A percentile compares a stretch with the other conserved stretches of the same genome.
phyloP scores from a whole-genome alignment of 2,329 filamentous ascomycete genomes.

The Dactylellina sp. region DNA sequence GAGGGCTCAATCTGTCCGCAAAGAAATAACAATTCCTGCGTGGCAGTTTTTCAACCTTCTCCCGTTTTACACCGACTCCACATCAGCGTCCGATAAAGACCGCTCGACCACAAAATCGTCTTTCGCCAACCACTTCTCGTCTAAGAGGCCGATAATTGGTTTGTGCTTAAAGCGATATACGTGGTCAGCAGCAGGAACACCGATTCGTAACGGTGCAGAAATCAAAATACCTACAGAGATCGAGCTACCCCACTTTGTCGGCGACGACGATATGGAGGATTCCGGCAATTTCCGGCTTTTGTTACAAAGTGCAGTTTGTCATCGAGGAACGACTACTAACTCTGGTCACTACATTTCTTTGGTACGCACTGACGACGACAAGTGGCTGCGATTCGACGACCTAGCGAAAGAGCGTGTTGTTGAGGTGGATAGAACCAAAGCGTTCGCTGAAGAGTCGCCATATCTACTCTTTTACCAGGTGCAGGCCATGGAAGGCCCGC shows the following conservation, averaged over 20 bases:
- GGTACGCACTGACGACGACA: constrained; percentile 78
- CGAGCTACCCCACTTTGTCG: constrained; percentile 86
- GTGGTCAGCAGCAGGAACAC: constrained; percentile 76
- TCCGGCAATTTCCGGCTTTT: constrained; percentile 91
- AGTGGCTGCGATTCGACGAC: constrained; percentile 95
- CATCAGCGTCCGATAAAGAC: constrained; percentile 44
- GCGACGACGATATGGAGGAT: constrained; percentile 77
- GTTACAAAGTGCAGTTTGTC: constrained; percentile 90
- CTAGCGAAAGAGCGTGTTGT: constrained; percentile 78
- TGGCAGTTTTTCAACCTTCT: constrained; percentile 93
- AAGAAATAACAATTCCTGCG: constrained; percentile 92
- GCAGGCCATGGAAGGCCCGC: constrained; percentile 76
- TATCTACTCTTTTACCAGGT: constrained; percentile 97
- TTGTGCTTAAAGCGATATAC: constrained; percentile 93
- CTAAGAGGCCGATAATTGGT: constrained; percentile 84
- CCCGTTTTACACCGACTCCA: constrained; percentile 59
- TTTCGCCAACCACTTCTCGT: constrained; percentile 85
- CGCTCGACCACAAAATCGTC: constrained; percentile 58
- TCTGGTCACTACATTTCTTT: constrained; percentile 93
- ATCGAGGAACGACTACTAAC: constrained; percentile 84
- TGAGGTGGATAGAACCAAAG: constrained; percentile 80
- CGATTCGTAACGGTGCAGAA: constrained; percentile 79
- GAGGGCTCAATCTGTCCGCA: constrained; percentile 68
- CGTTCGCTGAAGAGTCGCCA: constrained; percentile 86
- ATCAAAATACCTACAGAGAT: constrained; percentile 93